These are phyloP conservation scores for Cladophialophora carrionii DNA, from an alignment of 2,329 filamentous ascomycete species.

Conservation along the genomic window DNA sequence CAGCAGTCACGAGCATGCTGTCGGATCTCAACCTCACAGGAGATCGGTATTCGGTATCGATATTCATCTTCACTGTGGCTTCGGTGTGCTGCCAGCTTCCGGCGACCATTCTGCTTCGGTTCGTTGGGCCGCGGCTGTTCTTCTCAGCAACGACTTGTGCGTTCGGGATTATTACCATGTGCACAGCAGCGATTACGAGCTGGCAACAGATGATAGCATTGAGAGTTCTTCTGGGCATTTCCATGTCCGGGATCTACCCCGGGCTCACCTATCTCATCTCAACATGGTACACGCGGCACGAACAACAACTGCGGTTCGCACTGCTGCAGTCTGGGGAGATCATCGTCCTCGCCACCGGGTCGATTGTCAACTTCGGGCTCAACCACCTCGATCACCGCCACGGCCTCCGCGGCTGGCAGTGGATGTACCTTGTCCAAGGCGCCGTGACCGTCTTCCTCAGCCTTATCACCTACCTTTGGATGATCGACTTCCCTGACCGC, in stretches of 20 bases:
- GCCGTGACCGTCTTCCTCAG: constrained; percentile 63
- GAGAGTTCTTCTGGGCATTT: constrained; percentile 66
- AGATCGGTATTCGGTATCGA: constrained; percentile 69
- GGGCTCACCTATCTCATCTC: constrained; percentile 54
- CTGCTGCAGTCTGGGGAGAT: constrained; percentile 46
- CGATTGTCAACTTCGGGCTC: constrained; percentile 70
- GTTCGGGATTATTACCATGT: constrained; percentile 68
- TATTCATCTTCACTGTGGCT: constrained; percentile 73
- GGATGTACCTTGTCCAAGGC: constrained; percentile 71
- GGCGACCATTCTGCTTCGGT: constrained; percentile 67
- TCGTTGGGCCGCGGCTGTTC: constrained; percentile 66
- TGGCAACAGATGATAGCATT: constrained; percentile 73
- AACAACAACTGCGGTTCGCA: constrained; percentile 32
- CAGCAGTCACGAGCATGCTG: constrained; percentile 70
- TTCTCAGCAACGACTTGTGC: constrained; percentile 62
- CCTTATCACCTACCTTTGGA: constrained; percentile 68
- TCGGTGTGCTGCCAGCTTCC: constrained; percentile 71
- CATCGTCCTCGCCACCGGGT: constrained; percentile 65
- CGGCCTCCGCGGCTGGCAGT: constrained; percentile 66
- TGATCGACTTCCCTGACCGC: constrained; percentile 69
- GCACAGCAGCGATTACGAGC: constrained; percentile 68
- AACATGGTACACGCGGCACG: constrained; percentile 61
- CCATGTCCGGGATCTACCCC: constrained; percentile 57
- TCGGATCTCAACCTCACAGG: constrained; percentile 65
- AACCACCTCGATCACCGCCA: constrained; percentile 63